phyloP scores from a whole-genome alignment of 2,329 filamentous ascomycete species.

The Arthrobotrys megalospora region DNA sequence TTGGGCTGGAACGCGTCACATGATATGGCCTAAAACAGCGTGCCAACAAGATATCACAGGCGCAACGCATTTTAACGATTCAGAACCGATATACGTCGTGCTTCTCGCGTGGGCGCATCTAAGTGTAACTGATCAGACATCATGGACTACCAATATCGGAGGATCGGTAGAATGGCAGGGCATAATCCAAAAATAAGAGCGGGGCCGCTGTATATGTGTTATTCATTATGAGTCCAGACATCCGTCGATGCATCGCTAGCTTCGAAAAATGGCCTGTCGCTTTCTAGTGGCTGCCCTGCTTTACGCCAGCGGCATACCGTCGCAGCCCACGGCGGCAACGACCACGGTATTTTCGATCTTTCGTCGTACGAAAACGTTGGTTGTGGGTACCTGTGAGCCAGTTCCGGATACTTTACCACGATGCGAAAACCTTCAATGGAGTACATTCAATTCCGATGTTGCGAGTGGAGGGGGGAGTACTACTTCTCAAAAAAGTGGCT shows the following conservation, averaged over 20 bases:
- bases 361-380: not conserved
- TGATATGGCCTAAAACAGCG: too few species aligned
- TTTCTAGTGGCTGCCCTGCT: not conserved
- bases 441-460: not conserved
- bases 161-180: too few species aligned
- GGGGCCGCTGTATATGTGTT: too few species aligned
- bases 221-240: not conserved
- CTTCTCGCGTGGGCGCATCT: too few species aligned
- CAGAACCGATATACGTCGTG: too few species aligned
- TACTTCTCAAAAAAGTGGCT: not conserved
- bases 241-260: not conserved
- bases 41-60: too few species aligned
- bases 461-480: too few species aligned
- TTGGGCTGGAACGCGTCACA: too few species aligned
- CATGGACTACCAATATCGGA: too few species aligned
- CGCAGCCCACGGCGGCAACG: not conserved
- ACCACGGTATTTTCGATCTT: not conserved
- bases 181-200: too few species aligned
- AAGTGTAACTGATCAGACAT: too few species aligned
- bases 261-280: not conserved
- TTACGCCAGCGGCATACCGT: not conserved
- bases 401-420: not conserved
- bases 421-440: conserved; percentile 1
- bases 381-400: not conserved
- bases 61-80: too few species aligned